Conservation (phyloP, 345 rosid genomes). For the Microcos paniculata region DNA sequence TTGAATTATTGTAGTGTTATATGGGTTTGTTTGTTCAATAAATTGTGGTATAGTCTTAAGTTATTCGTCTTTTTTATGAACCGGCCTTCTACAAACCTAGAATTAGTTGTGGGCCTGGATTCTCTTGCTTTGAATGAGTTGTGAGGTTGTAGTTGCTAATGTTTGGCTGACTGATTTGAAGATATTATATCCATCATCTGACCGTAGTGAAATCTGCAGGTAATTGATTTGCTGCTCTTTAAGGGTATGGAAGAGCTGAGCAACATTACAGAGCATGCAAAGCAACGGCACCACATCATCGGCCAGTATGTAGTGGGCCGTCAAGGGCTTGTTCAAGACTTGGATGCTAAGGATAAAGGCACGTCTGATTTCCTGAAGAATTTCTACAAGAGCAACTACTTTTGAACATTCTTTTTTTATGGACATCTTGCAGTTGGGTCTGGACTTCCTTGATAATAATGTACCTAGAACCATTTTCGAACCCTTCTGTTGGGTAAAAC, state of each 20-base stretch:
- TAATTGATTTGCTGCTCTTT: slow-evolving; percentile 88
- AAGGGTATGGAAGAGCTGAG: slow-evolving; percentile 91
- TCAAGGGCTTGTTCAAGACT: slow-evolving; percentile 71
- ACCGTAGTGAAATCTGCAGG: slow-evolving; percentile 49
- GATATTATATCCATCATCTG: background rate
- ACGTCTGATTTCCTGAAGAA: slow-evolving; percentile 77
- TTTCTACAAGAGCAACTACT: slow-evolving; percentile 87
- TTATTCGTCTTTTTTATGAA: no score
- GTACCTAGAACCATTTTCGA: slow-evolving; percentile 7
- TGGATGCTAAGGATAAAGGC: slow-evolving; percentile 64
- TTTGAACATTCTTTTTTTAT: slow-evolving; percentile 31
- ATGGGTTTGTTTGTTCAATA: background rate
- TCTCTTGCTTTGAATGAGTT: background rate
- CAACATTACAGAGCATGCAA: slow-evolving; percentile 84
- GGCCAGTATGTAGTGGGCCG: slow-evolving; percentile 82
- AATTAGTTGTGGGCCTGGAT: no score
- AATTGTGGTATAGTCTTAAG: background rate
- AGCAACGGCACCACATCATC: slow-evolving; percentile 95
- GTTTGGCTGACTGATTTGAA: background rate
- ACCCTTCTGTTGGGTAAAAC: slow-evolving; percentile 14
- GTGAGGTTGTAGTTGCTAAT: background rate
- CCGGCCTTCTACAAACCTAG: background rate
- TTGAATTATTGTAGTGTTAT: background rate
- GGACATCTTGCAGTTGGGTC: background rate
- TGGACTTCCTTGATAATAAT: slow-evolving; percentile 30